phyloP scores from a whole-genome alignment of 371 early-diverging fungal species.

The Mucor piriformis region DNA sequence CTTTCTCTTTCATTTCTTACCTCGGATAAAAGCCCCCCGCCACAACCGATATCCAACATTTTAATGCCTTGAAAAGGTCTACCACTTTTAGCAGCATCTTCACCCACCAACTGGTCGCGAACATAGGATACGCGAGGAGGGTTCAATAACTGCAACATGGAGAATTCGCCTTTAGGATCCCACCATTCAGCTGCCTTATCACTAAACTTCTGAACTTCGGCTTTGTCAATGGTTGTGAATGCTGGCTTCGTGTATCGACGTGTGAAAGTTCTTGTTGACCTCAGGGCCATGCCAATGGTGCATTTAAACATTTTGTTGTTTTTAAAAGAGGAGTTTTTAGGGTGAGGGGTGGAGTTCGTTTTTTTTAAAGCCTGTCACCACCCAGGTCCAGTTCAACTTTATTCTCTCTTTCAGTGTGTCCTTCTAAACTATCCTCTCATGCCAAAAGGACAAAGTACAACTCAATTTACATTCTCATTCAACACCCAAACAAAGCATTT shows the following conservation, averaged over 20 bases:
- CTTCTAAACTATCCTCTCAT: too few relatives aligned
- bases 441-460: too few relatives aligned
- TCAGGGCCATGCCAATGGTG: neutral
- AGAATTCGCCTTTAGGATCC: slow-evolving; percentile 87
- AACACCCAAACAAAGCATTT: too few relatives aligned
- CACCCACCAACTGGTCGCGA: slow-evolving; percentile 52
- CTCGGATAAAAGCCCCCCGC: slow-evolving; percentile 92
- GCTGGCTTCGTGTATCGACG: slow-evolving; percentile 2
- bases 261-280: neutral
- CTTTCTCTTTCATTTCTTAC: slow-evolving; percentile 32
- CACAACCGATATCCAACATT: slow-evolving; percentile 94
- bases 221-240: slow-evolving; percentile 62
- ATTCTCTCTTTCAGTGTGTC: too few relatives aligned
- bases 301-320: neutral
- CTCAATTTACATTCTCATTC: too few relatives aligned
- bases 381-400: too few relatives aligned
- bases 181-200: slow-evolving; percentile 86
- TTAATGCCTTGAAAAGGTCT: slow-evolving; percentile 63
- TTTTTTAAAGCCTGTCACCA: too few relatives aligned
- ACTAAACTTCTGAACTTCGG: slow-evolving; percentile 85
- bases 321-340: too few relatives aligned
- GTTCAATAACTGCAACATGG: slow-evolving; percentile 90
- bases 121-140: slow-evolving; percentile 83
- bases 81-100: slow-evolving; percentile 11
- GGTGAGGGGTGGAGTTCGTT: too few relatives aligned